Percentiles rank a stretch among this genome's conserved stretches.
Evolutionary conservation across 2,329 filamentous ascomycete species (phyloP).

Genomic region (Ceratocystis huliohia): DNA sequence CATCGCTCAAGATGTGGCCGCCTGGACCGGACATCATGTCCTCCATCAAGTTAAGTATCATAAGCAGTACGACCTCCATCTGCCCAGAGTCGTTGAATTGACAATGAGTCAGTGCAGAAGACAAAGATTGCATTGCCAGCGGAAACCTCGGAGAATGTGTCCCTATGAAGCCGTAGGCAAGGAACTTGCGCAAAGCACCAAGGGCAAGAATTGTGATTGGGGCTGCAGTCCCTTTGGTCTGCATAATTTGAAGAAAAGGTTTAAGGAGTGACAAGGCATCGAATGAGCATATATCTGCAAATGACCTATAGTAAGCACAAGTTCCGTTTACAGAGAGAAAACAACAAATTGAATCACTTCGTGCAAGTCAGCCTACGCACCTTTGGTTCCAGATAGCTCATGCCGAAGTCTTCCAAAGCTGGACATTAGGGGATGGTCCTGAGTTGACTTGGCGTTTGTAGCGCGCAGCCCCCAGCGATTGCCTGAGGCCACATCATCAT

Average conservation of each 20-base stretch:
- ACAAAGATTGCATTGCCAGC: constrained; percentile 86
- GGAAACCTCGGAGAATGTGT: constrained; percentile 74
- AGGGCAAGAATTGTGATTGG: constrained; percentile 91
- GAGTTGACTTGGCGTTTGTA: constrained; percentile 92
- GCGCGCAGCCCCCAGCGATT: constrained; percentile 88
- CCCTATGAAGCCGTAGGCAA: constrained; percentile 85
- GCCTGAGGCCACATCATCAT: constrained; percentile 43
- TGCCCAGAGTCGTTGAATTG: constrained; percentile 91
- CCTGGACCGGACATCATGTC: constrained; percentile 92
- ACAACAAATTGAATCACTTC: not conserved
- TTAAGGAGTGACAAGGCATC: constrained; percentile 81
- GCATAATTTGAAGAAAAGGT: constrained; percentile 91
- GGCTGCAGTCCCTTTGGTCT: constrained; percentile 88
- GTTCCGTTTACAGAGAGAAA: not conserved
- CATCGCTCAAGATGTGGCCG: constrained; percentile 86
- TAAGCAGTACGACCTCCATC: constrained; percentile 85
- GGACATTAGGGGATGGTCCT: constrained; percentile 92
- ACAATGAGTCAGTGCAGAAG: constrained; percentile 91
- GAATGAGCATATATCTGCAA: constrained; percentile 67
- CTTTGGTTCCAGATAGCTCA: constrained; percentile 75
- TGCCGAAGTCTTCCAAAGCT: constrained; percentile 82
- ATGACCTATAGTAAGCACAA: constrained; percentile 21
- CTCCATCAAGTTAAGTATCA: constrained; percentile 96
- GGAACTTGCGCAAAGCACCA: constrained; percentile 88
- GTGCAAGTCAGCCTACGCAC: constrained; percentile 32